Conservation (phyloP, 1,284 basidiomycete species). For the Sparassis latifolia region DNA sequence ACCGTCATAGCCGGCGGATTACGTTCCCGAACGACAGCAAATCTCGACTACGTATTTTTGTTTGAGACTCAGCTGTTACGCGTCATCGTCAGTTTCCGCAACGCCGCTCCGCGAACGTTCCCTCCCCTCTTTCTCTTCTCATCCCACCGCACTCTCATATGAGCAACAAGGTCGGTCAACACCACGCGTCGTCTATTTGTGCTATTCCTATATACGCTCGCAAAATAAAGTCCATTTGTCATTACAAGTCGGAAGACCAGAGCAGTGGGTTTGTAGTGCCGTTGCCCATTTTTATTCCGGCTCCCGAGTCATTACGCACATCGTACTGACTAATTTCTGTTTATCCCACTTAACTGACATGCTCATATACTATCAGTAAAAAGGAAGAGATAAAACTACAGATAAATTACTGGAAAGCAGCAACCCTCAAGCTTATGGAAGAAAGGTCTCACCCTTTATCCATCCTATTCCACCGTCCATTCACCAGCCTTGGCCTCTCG, state of each 20-base stretch:
- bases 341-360: neutral
- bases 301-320: conserved; percentile 3
- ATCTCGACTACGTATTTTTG: neutral
- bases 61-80: neutral
- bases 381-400: conserved; percentile 79
- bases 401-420: conserved; percentile 76
- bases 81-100: neutral
- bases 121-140: neutral
- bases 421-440: conserved; percentile 83
- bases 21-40: too few species aligned
- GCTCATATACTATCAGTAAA: conserved; percentile 65
- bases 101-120: neutral
- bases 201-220: conserved; percentile 80
- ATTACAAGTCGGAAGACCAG: conserved; percentile 75
- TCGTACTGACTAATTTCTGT: conserved; percentile 8
- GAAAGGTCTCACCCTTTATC: conserved; percentile 85
- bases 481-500: conserved; percentile 35
- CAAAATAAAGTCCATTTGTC: conserved; percentile 68
- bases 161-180: conserved; percentile 70
- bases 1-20: too few species aligned
- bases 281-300: conserved; percentile 5
- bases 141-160: conserved; percentile 28
- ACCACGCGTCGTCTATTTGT: conserved; percentile 79
- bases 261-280: conserved; percentile 79
- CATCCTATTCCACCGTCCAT: conserved; percentile 61